These are phyloP conservation scores for Fusarium torulosum DNA, from an alignment of 2,329 filamentous ascomycete genomes.

Conservation along the genomic window DNA sequence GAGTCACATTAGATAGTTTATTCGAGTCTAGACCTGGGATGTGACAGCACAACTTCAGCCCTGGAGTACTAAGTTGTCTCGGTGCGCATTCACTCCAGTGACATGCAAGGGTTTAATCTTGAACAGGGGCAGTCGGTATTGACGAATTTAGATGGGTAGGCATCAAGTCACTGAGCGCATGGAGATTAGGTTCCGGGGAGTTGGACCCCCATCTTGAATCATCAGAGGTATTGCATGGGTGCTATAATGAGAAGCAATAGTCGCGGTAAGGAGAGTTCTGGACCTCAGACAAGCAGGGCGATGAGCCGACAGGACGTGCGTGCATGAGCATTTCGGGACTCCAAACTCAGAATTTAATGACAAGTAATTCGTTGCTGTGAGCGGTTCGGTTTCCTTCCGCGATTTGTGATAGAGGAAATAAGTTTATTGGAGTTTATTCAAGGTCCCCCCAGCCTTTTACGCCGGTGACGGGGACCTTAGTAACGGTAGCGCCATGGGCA, in stretches of 20 bases:
- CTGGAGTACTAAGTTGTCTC: conserved; percentile 22
- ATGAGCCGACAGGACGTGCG: conserved; percentile 19
- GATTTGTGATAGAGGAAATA: neutral
- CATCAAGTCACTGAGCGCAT: conserved; percentile 5
- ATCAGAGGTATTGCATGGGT: conserved; percentile 6
- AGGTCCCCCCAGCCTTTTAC: neutral
- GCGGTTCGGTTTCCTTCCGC: conserved; percentile 1
- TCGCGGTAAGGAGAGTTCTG: neutral
- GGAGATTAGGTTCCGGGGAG: neutral
- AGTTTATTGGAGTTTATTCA: neutral
- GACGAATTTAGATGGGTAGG: conserved; percentile 14
- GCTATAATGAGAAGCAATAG: conserved; percentile 1
- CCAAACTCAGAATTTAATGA: neutral
- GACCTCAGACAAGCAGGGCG: neutral
- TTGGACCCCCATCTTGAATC: neutral
- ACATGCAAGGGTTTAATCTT: conserved; percentile 9
- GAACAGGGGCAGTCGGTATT: neutral
- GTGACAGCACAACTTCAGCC: conserved; percentile 33
- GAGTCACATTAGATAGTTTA: conserved; percentile 4
- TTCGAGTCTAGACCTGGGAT: conserved; percentile 28
- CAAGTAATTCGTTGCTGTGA: conserved; percentile 1
- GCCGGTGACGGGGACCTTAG: conserved; percentile 13
- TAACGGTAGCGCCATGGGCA: conserved; percentile 11
- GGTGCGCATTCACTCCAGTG: conserved; percentile 2
- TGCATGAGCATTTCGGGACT: neutral